phyloP scores from a whole-genome alignment of 108 stramenopile genomes.

The Stephanodiscus minutulus region DNA sequence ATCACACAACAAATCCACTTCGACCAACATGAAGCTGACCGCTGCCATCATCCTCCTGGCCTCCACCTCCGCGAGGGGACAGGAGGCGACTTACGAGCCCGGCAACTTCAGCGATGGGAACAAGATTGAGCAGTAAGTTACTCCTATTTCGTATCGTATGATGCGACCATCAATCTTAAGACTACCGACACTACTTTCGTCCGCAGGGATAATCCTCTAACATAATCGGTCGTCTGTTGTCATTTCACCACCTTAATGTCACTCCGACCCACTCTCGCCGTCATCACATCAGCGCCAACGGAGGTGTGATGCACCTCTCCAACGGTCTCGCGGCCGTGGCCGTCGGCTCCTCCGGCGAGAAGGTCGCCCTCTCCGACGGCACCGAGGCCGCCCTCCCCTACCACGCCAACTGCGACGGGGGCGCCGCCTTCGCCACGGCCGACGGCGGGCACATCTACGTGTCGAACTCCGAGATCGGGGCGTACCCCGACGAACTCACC shows the following conservation, averaged over 20 bases:
- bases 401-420: slow-evolving; percentile 39
- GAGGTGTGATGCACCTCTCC: slow-evolving; percentile 16
- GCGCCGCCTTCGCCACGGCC: slow-evolving; percentile 21
- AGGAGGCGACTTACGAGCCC: slow-evolving; percentile 5
- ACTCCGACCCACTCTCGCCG: background rate
- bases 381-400: slow-evolving; percentile 8
- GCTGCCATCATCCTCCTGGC: background rate
- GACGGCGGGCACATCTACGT: slow-evolving; percentile 44
- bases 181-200: too few relatives aligned
- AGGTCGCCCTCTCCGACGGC: slow-evolving; percentile 13
- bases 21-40: too few relatives aligned
- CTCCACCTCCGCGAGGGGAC: background rate
- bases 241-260: background rate
- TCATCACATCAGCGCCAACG: background rate
- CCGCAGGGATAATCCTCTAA: background rate
- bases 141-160: too few relatives aligned
- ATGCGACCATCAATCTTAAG: too few relatives aligned
- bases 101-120: slow-evolving; percentile 20
- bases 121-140: slow-evolving; percentile 15
- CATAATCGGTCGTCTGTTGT: background rate
- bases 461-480: slow-evolving; percentile 29
- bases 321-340: slow-evolving; percentile 21
- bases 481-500: slow-evolving; percentile 9
- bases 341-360: slow-evolving; percentile 11
- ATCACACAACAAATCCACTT: too few relatives aligned